phyloP scores from a whole-genome alignment of 129 eudicot species.

The Flaveria bidentis region DNA sequence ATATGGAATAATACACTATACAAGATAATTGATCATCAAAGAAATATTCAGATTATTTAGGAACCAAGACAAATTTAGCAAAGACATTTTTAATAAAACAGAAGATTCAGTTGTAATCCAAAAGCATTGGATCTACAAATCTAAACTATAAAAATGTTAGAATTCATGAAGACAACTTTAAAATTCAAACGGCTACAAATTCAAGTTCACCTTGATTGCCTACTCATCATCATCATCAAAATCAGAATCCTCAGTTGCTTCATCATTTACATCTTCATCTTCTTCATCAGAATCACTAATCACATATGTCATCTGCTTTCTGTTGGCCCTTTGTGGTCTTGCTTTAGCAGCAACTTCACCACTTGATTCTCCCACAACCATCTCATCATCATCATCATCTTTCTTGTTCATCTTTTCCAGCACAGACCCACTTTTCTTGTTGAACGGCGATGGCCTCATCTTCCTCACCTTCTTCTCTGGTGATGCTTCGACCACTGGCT shows the following conservation, averaged over 20 bases:
- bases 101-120: not conserved
- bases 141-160: not conserved
- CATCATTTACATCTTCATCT: constrained; percentile 31
- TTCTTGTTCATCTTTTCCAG: constrained; percentile 41
- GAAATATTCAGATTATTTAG: too few relatives aligned
- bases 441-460: constrained; percentile 89
- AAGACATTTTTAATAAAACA: not conserved
- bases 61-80: not conserved
- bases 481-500: constrained; percentile 57
- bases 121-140: constrained; percentile 6
- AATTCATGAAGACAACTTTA: not conserved
- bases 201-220: not conserved
- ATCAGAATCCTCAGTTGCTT: constrained; percentile 43
- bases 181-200: constrained; percentile 22
- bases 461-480: constrained; percentile 93
- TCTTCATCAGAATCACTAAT: constrained; percentile 64
- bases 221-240: constrained; percentile 41
- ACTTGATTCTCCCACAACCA: constrained; percentile 37
- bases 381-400: constrained; percentile 25
- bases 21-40: too few relatives aligned
- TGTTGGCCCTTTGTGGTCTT: constrained; percentile 66
- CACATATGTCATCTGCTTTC: constrained; percentile 50
- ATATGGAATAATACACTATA: too few relatives aligned
- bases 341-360: constrained; percentile 43
- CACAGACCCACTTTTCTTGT: constrained; percentile 84